A percentile compares a stretch with the other conserved stretches of the same genome.
These are phyloP conservation scores for Ceratocystis cubensis DNA, from an alignment of 2,329 filamentous ascomycete genomes.

Conservation along the genomic window DNA sequence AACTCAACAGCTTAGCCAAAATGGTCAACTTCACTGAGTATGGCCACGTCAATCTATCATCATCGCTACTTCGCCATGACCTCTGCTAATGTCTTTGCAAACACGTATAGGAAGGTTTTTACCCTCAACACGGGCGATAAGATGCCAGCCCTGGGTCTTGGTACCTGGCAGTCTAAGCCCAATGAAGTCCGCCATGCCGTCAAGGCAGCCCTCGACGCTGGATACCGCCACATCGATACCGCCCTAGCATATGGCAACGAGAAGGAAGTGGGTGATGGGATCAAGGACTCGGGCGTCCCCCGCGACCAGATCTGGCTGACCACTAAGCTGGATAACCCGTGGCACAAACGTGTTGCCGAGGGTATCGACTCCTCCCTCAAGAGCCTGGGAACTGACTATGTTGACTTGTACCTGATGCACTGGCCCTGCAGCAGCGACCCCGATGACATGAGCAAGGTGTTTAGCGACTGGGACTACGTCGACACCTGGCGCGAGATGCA, in stretches of 20 bases:
- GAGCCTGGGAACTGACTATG: conserved; percentile 50
- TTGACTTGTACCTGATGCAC: conserved; percentile 61
- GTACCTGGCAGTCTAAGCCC: conserved; percentile 65
- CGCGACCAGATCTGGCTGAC: conserved; percentile 58
- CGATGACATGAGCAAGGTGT: conserved; percentile 51
- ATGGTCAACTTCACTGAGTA: conserved; percentile 17
- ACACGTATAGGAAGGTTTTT: conserved; percentile 34
- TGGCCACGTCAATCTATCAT: background rate
- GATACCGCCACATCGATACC: conserved; percentile 67
- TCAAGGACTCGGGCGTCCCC: conserved; percentile 51
- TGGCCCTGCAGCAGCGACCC: conserved; percentile 57
- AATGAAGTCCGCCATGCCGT: conserved; percentile 60
- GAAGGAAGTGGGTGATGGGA: conserved; percentile 52
- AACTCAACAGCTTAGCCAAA: background rate
- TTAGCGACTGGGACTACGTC: conserved; percentile 67
- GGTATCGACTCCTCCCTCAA: conserved; percentile 48
- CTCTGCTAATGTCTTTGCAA: background rate
- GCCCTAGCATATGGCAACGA: conserved; percentile 71
- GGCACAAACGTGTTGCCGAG: conserved; percentile 56
- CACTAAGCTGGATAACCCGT: conserved; percentile 72
- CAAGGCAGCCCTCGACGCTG: conserved; percentile 51
- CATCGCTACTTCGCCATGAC: background rate
- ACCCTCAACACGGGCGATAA: conserved; percentile 64
- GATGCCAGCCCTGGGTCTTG: conserved; percentile 64
- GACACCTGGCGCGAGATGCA: conserved; percentile 67